Evolutionary conservation across 192 early-diverging fungal species (phyloP), one percentile per base, ranked within the genome.

Genomic region (Podila epigama): DNA sequence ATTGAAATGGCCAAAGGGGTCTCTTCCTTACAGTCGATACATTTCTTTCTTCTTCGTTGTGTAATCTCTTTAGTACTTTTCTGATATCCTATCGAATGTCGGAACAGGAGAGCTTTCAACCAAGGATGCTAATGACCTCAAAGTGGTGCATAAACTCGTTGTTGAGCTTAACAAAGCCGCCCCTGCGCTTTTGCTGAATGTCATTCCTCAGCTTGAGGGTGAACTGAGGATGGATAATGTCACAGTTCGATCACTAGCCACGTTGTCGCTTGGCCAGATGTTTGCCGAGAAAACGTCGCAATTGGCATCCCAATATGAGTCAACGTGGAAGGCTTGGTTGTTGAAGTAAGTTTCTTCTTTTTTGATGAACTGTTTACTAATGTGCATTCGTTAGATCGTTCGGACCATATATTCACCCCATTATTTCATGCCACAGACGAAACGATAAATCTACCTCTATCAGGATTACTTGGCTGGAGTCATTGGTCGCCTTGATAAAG

Each of bases 141-240:
- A 83, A 35, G 82, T 82, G 3, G 89, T 92, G 4, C 96, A 98
- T 63, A 84, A 85, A 5, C 79, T 96, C 35, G 93, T 98, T 42
- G 79, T 94, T 39, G 91, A 96, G 57, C 86, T 99, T 42, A 89
- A 95, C 82, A 78, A 83, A 42, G 72, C 85, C 7, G 86, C 90
- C 3, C 94, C 95, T 0, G 87, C 84, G 25, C 83, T 97, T 28
- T 79, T 99, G 48, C 80, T 95, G 35, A 96, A 92, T 52, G 96
- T 99, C 0, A 89, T 99, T 34, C 97, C 97, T 25, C 92, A 93
- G 70, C 84, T 99, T 22, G 95, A 98, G 63, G 95, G 97, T 51
- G 96, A 99, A 79, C 70, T 97, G 61, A 87, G 88, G 86, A 69
- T 90, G 9, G 92, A 96, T 28, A 87, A 96, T 58, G 82, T 88